Conservation (phyloP, 257 asterid species). For the Scutellaria barbata region DNA sequence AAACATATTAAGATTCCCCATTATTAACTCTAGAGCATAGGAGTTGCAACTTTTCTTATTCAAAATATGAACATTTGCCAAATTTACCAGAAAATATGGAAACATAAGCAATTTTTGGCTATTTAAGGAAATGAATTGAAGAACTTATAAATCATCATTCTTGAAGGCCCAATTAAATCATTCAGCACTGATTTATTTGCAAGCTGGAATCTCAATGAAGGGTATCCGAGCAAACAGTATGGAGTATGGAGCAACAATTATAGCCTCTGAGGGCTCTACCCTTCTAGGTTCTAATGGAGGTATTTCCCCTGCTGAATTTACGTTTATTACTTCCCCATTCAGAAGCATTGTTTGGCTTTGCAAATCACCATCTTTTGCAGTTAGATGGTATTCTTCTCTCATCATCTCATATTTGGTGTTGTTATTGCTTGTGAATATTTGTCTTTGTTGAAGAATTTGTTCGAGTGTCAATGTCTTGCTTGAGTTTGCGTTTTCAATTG, state of each 20-base stretch:
- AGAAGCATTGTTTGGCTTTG: conserved; percentile 81
- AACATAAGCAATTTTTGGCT: neutral
- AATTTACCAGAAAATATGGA: neutral
- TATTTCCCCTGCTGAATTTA: conserved; percentile 58
- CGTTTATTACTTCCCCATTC: conserved; percentile 58
- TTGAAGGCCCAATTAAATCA: neutral
- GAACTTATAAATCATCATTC: no score
- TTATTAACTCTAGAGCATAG: conserved; percentile 9
- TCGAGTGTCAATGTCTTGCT: conserved; percentile 35
- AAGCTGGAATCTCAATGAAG: conserved; percentile 60
- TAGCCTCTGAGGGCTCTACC: conserved; percentile 48
- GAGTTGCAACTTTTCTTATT: neutral
- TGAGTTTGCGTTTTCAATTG: conserved; percentile 46
- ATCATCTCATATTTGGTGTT: conserved; percentile 16
- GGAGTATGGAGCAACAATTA: conserved; percentile 69
- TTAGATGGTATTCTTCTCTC: conserved; percentile 81
- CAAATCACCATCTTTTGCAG: conserved; percentile 67
- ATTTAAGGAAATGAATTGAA: no score
- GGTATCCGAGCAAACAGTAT: conserved; percentile 73
- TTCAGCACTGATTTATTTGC: conserved; percentile 37
- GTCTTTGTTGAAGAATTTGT: conserved; percentile 27
- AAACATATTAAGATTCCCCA: conserved; percentile 19
- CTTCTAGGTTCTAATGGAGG: conserved; percentile 62
- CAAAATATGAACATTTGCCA: neutral
- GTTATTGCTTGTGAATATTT: conserved; percentile 3